phyloP scores from a whole-genome alignment of 257 asterid genomes.

The Nicotiana paniculata region DNA sequence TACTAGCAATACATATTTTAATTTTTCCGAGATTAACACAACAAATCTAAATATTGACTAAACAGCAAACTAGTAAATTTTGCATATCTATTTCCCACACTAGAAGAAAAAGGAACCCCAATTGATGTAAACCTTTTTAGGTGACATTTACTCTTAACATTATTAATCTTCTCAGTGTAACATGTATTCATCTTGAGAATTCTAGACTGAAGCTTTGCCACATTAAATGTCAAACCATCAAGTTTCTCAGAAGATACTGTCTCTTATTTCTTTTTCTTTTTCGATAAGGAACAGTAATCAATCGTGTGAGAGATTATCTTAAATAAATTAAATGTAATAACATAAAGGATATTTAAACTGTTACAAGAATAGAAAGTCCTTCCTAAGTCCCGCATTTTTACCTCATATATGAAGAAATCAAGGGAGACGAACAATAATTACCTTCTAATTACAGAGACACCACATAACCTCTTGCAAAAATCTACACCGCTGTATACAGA shows the following conservation, averaged over 20 bases:
- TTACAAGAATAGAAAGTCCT: not conserved
- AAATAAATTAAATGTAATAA: not conserved
- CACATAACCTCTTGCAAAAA: constrained; percentile 94
- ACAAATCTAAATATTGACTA: not conserved
- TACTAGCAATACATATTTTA: not conserved
- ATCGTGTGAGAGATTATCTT: no score
- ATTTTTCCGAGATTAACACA: not conserved
- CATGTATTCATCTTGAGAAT: not conserved
- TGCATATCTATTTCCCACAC: not conserved
- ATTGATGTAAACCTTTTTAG: not conserved
- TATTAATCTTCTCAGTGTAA: not conserved
- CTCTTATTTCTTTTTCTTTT: not conserved
- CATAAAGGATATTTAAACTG: not conserved
- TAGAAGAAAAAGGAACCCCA: not conserved
- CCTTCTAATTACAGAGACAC: constrained; percentile 96
- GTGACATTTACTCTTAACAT: not conserved
- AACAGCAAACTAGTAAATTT: not conserved
- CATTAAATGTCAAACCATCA: not conserved
- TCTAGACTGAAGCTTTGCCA: not conserved
- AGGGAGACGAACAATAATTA: constrained; percentile 10
- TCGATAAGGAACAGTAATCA: no score
- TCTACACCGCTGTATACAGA: constrained; percentile 96
- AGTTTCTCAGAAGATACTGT: not conserved
- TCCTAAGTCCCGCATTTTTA: not conserved
- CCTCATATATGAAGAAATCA: not conserved